A percentile compares a stretch with the other conserved stretches of the same genome.
phyloP scores from a whole-genome alignment of 2,329 filamentous ascomycete species.

The Phyllosticta citriasiana region DNA sequence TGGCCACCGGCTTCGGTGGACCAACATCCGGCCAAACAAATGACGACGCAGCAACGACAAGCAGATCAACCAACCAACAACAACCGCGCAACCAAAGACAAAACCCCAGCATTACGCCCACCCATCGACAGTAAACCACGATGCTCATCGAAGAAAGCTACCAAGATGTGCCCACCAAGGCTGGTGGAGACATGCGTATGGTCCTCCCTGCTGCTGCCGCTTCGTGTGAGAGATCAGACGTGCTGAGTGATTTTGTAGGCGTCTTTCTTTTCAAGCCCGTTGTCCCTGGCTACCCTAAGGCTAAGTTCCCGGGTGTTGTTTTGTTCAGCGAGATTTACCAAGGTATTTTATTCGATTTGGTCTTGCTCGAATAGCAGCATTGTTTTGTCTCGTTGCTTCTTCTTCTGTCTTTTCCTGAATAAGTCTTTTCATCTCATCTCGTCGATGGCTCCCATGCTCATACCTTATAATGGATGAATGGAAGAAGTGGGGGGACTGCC shows the following conservation, averaged over 20 bases:
- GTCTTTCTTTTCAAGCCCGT: slow-evolving; percentile 83
- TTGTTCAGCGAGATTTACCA: slow-evolving; percentile 95
- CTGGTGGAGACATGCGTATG: slow-evolving; percentile 50
- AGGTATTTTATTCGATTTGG: slow-evolving; percentile 44
- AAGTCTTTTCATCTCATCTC: background rate
- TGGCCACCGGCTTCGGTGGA: background rate
- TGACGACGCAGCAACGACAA: background rate
- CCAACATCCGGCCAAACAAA: background rate
- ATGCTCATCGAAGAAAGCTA: slow-evolving; percentile 53
- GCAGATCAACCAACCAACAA: background rate
- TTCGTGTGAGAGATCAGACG: slow-evolving; percentile 4
- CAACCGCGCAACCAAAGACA: background rate
- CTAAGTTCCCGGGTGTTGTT: slow-evolving; percentile 79
- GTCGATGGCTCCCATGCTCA: background rate
- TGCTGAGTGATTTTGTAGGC: slow-evolving; percentile 40
- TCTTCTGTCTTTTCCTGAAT: background rate
- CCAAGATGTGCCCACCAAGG: slow-evolving; percentile 50
- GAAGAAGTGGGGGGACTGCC: background rate
- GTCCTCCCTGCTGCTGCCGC: background rate
- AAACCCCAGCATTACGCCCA: background rate
- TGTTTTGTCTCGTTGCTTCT: background rate
- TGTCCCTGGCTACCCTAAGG: slow-evolving; percentile 76
- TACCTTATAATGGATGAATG: background rate
- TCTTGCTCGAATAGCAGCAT: background rate
- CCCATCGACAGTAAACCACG: background rate